Base-by-base conservation (phyloP, 192 early-diverging fungal genomes). In the Gonapodya prolifera region DNA sequence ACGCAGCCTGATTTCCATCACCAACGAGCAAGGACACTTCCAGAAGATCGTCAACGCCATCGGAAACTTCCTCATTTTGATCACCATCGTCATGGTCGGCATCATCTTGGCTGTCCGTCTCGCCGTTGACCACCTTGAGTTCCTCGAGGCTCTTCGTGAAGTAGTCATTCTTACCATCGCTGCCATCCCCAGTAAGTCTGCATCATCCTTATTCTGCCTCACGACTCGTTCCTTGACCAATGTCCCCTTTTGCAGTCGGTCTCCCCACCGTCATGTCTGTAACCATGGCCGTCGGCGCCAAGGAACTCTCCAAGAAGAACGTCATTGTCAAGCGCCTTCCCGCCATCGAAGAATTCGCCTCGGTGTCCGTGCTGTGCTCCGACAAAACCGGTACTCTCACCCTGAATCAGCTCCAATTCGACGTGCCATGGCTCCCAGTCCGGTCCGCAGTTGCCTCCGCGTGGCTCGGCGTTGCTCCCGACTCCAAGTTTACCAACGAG, bases 251-350 rank as follows among this genome's bases (percentile, higher is more conserved):
- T 16, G 23, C 45, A 61, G 45, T 96, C 13, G 95, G 95, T 83
- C 89, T 97, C 30, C 95, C 94, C 23, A 94, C 95, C 0, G 93
- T 97, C 69, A 90, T 96, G 89, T 90, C 93, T 18, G 94, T 96
- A 30, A 97, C 95, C 69, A 96, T 97, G 94, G 95, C 95, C 1
- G 89, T 97, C 34, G 95, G 95, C 71, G 94, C 94, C 45, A 85
- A 88, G 76, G 88, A 93, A 83, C 85, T 97, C 31, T 94, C 95
- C n/a, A 85, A 88, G 2, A 93, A 95, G 82, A 81, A 96, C 81
- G 95, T 95, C 77, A 96, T 96, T 85, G 91, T 94, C 80, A 95
- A 96, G 83, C 93, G 95, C 70, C 85, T 96, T 28, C 93, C 95
- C n/a, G 94, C 95, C 0, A 94, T 96, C 23, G 95, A 96, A 81